Conservation (phyloP, 768 basidiomycete species). For the Mycena latifolia region DNA sequence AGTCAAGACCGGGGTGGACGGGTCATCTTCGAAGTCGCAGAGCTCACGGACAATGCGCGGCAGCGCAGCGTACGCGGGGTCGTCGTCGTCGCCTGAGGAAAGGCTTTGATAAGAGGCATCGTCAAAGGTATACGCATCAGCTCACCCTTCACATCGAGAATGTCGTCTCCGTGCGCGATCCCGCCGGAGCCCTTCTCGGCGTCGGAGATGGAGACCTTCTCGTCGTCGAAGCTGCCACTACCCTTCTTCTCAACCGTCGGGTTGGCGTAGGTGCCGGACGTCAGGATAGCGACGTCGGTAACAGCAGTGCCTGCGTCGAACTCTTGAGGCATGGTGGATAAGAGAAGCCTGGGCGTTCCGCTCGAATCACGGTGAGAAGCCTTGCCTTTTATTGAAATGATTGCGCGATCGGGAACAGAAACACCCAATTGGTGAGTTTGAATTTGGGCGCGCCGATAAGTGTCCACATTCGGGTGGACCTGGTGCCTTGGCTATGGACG, state of each 20-base stretch:
- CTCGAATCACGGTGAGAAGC: constrained; percentile 1
- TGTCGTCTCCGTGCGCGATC: constrained; percentile 25
- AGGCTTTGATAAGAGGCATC: too few relatives aligned
- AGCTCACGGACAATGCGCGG: constrained; percentile 42
- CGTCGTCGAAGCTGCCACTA: constrained; percentile 30
- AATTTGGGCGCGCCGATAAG: too few relatives aligned
- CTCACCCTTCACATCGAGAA: constrained; percentile 33
- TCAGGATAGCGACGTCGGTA: constrained; percentile 25
- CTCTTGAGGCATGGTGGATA: constrained; percentile 28
- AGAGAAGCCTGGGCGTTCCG: constrained; percentile 4
- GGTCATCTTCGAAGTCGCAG: constrained; percentile 41
- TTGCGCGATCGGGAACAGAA: too few relatives aligned
- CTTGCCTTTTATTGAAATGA: background rate
- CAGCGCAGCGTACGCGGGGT: constrained; percentile 38
- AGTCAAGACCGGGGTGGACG: constrained; percentile 39
- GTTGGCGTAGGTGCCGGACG: constrained; percentile 20
- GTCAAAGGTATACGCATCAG: too few relatives aligned
- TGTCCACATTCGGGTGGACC: too few relatives aligned
- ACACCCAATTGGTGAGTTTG: too few relatives aligned
- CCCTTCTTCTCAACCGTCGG: constrained; percentile 8
- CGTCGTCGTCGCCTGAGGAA: constrained; percentile 37
- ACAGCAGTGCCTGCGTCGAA: constrained; percentile 19
- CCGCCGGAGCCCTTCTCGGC: constrained; percentile 23
- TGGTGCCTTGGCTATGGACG: too few relatives aligned
- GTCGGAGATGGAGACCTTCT: constrained; percentile 25